Evolutionary conservation across 139 green algal species (phyloP).

Genomic region (Coelastrella sp.): DNA sequence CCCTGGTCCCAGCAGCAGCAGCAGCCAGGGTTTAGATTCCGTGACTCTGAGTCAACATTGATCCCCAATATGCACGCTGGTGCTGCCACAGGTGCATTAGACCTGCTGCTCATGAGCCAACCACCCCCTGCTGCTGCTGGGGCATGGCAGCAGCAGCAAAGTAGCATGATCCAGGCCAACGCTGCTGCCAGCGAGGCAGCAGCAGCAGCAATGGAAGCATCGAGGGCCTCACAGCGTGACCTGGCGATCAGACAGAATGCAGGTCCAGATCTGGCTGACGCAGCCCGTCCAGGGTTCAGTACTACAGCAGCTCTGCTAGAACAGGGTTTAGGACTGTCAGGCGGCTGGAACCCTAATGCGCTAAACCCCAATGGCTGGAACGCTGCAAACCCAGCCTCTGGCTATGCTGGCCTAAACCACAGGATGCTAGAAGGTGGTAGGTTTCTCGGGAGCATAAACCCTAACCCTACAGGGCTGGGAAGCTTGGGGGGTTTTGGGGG

Average conservation of each 20-base stretch:
- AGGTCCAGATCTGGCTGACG: neutral
- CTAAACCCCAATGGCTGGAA: neutral
- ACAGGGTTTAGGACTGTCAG: neutral
- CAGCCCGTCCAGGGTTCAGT: neutral
- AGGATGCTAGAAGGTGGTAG: neutral
- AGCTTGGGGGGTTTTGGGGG: neutral
- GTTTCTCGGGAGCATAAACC: neutral
- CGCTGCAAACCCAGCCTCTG: too few relatives aligned
- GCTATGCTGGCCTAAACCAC: too few relatives aligned
- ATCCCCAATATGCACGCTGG: neutral
- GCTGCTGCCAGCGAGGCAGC: neutral
- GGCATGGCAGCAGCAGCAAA: neutral
- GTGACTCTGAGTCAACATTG: neutral
- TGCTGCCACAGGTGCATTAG: neutral
- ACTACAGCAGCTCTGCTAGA: neutral
- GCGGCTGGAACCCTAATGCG: neutral
- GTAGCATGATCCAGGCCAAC: neutral
- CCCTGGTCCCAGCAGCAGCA: neutral
- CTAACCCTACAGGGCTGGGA: neutral
- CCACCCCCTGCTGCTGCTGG: neutral
- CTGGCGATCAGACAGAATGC: neutral
- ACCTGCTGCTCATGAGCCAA: neutral
- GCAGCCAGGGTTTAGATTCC: neutral
- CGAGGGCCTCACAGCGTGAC: neutral
- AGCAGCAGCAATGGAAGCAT: conserved; percentile 9